Conservation (phyloP, 306 rosid genomes). For the Sicyos edulis region DNA sequence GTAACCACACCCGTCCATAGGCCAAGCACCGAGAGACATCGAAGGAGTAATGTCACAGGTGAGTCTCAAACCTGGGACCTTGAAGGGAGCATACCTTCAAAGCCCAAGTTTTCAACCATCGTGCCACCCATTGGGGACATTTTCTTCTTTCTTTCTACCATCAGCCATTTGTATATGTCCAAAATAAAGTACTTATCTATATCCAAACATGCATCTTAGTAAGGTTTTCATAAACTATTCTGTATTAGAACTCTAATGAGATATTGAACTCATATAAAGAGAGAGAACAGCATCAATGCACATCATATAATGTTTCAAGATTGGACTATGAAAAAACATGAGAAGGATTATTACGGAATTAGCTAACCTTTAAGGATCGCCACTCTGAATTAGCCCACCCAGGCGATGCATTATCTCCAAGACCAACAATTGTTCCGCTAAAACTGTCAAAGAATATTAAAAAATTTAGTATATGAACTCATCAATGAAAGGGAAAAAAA, state of each 20-base stretch:
- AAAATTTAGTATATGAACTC: neutral
- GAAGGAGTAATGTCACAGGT: too few relatives aligned
- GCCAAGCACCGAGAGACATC: too few relatives aligned
- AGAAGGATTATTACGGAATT: neutral
- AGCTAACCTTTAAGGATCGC: conserved; percentile 79
- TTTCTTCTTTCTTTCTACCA: neutral
- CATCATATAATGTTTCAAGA: neutral
- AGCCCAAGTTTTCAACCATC: too few relatives aligned
- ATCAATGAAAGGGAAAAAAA: neutral
- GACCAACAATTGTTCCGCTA: conserved; percentile 97
- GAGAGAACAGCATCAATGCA: neutral
- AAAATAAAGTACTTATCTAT: neutral
- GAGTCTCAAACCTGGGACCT: too few relatives aligned
- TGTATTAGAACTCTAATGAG: neutral
- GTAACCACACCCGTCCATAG: too few relatives aligned
- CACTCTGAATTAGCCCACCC: conserved; percentile 94
- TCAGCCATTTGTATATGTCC: neutral
- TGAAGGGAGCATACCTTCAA: too few relatives aligned
- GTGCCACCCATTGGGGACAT: too few relatives aligned
- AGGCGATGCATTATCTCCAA: conserved; percentile 62
- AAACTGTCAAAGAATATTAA: conserved; percentile 48
- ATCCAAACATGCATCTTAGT: conserved; percentile 5
- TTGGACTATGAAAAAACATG: neutral
- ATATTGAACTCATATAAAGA: neutral
- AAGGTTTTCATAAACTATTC: neutral